Evolutionary conservation across 768 basidiomycete genomes (phyloP), one percentile per base, ranked within the genome.

Genomic region (Artomyces pyxidatus): DNA sequence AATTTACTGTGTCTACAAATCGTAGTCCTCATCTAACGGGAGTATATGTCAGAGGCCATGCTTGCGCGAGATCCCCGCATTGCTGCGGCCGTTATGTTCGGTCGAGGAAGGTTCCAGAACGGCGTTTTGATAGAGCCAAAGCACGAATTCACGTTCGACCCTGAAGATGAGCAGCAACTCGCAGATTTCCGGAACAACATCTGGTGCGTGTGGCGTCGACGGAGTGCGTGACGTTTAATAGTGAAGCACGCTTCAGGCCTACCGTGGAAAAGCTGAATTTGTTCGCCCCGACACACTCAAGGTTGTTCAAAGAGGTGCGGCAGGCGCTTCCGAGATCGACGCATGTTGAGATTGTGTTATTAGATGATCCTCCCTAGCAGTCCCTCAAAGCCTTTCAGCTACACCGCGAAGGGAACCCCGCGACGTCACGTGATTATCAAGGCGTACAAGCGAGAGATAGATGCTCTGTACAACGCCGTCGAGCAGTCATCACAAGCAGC

Each of bases 311-410:
- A 50, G 72, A 74, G 66, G 71, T 68, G 10, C 35, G 57, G 50
- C 45, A 37, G 10, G 43, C 14, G 4, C n/a, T 14, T 17, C 9
- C 2, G 17, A 25, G 11, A 27, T 4, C n/a, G 22, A 9, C 38
- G 22, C 39, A 17, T 22, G 21, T 38, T 52, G 21, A 41, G 1
- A 19, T 27, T 25, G 39, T 25, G 3, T 3, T 22, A 16, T 7
- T n/a, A 74, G 71, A 76, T 76, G 71, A 67, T 77, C 43, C 43
- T 74, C 4, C 60, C 73, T 25, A 55, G 68, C 1, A 61, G 60
- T 3, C 66, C 69, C 0, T 57, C 61, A 3, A 71, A 71, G 47
- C 73, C 74, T 1, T 74, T 77, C 49, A 58, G 55, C 6, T 68
- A 67, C 42, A 75, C 73, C 0, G 60, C 67, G 1, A 77, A 77